Evolutionary conservation across 192 early-diverging fungal species (phyloP).

Genomic region (Funneliformis mosseae): DNA sequence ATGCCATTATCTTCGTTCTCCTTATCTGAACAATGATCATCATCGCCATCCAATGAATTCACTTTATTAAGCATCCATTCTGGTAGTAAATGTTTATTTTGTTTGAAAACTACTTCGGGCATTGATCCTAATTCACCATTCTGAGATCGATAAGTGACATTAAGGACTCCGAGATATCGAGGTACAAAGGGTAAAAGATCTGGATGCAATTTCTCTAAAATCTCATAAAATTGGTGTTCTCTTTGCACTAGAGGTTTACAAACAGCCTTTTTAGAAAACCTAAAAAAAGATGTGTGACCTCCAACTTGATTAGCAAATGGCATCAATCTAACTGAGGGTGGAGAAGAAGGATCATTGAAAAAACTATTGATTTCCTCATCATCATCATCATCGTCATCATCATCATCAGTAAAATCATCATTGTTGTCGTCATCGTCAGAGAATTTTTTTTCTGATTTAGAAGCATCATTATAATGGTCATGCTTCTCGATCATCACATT

Average conservation of each 20-base stretch:
- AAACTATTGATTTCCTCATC: slow-evolving; percentile 3
- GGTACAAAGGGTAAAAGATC: slow-evolving; percentile 87
- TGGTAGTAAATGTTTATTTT: slow-evolving; percentile 87
- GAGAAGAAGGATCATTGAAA: slow-evolving; percentile 5
- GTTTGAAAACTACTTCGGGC: slow-evolving; percentile 85
- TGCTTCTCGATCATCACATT: not conserved
- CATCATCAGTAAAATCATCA: not conserved
- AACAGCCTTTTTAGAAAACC: slow-evolving; percentile 95
- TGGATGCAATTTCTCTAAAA: slow-evolving; percentile 65
- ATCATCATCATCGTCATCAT: not conserved
- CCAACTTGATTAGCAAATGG: slow-evolving; percentile 91
- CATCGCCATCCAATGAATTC: slow-evolving; percentile 40
- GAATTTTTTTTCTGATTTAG: not conserved
- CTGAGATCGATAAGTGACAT: slow-evolving; percentile 80
- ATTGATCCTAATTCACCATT: slow-evolving; percentile 43
- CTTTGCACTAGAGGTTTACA: slow-evolving; percentile 90
- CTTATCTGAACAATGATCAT: not conserved
- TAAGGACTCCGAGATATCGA: slow-evolving; percentile 90
- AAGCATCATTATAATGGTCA: not conserved
- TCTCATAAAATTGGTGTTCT: slow-evolving; percentile 92
- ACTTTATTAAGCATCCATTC: slow-evolving; percentile 62
- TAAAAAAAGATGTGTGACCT: slow-evolving; percentile 94
- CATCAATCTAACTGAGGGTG: slow-evolving; percentile 67
- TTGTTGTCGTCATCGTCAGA: not conserved
- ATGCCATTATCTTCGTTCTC: not conserved